Conservation (phyloP, 106 monocot species). For the Apostasia ramifera region DNA sequence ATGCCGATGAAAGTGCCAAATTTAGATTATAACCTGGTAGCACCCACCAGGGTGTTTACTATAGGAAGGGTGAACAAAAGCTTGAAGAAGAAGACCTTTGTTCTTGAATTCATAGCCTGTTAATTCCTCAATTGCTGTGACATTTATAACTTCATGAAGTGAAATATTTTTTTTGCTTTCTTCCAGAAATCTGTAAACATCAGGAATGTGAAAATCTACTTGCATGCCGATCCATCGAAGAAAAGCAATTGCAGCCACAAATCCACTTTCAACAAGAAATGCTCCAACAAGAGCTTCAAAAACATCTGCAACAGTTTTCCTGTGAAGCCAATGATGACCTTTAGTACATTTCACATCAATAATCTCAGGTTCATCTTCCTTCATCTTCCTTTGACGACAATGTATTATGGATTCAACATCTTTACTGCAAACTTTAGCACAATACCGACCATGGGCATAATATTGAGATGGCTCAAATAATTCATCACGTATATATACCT, state of each 20-base stretch:
- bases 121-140: conserved; percentile 50
- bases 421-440: conserved; percentile 41
- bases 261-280: conserved; percentile 91
- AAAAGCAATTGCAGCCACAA: conserved; percentile 78
- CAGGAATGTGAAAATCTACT: conserved; percentile 43
- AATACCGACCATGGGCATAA: conserved; percentile 71
- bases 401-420: conserved; percentile 39
- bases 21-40: conserved; percentile 69
- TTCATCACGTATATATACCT: conserved; percentile 86
- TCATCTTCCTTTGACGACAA: conserved; percentile 13
- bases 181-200: conserved; percentile 41
- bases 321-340: conserved; percentile 67
- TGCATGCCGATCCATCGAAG: conserved; percentile 78
- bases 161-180: conserved; percentile 53
- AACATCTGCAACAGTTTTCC: conserved; percentile 89
- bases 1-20: not conserved
- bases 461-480: conserved; percentile 68
- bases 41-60: conserved; percentile 81
- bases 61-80: conserved; percentile 85
- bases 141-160: conserved; percentile 29
- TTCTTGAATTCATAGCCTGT: conserved; percentile 63
- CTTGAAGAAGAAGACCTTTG: conserved; percentile 82
- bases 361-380: conserved; percentile 13
- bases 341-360: conserved; percentile 45
- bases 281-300: conserved; percentile 89